Evolutionary conservation across 352 stramenopile genomes (phyloP).

Genomic region (Phytopythium mirpurense): DNA sequence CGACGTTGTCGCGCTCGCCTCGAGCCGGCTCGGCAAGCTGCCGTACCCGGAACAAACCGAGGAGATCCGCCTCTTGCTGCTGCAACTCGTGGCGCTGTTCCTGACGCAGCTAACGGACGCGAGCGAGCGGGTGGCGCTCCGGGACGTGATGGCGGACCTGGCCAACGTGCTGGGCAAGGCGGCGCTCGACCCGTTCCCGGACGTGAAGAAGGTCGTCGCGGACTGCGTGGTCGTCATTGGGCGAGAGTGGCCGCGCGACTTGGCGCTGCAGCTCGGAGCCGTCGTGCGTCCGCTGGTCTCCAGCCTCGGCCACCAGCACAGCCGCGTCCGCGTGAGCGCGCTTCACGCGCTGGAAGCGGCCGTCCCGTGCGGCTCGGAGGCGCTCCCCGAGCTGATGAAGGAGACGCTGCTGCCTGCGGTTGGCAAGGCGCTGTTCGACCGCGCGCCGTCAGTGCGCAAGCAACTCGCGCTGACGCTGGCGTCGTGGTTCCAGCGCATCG

Average conservation of each 20-base stretch:
- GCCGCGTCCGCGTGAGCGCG: conserved; percentile 63
- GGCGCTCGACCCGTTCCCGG: conserved; percentile 67
- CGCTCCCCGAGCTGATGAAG: conserved; percentile 70
- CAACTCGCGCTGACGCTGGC: conserved; percentile 55
- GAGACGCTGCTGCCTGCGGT: conserved; percentile 62
- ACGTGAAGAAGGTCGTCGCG: conserved; percentile 71
- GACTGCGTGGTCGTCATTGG: conserved; percentile 61
- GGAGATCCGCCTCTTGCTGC: conserved; percentile 69
- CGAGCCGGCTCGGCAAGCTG: conserved; percentile 60
- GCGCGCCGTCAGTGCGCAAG: conserved; percentile 58
- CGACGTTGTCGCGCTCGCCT: conserved; percentile 42
- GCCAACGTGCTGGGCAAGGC: conserved; percentile 72
- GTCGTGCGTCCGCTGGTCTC: conserved; percentile 58
- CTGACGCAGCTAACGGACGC: conserved; percentile 42
- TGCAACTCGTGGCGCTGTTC: conserved; percentile 51
- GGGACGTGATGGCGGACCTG: conserved; percentile 56
- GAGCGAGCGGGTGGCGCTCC: conserved; percentile 19
- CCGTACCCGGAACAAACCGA: conserved; percentile 77
- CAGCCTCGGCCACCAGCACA: conserved; percentile 82
- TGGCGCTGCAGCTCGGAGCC: conserved; percentile 62
- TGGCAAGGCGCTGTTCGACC: conserved; percentile 68
- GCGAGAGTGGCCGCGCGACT: conserved; percentile 38
- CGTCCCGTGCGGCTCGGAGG: conserved; percentile 62
- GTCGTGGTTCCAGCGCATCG: conserved; percentile 53
- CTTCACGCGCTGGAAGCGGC: conserved; percentile 70